Evolutionary conservation across 768 basidiomycete genomes (phyloP), one percentile per base, ranked within the genome.

Genomic region (Boletus rubescentipes): DNA sequence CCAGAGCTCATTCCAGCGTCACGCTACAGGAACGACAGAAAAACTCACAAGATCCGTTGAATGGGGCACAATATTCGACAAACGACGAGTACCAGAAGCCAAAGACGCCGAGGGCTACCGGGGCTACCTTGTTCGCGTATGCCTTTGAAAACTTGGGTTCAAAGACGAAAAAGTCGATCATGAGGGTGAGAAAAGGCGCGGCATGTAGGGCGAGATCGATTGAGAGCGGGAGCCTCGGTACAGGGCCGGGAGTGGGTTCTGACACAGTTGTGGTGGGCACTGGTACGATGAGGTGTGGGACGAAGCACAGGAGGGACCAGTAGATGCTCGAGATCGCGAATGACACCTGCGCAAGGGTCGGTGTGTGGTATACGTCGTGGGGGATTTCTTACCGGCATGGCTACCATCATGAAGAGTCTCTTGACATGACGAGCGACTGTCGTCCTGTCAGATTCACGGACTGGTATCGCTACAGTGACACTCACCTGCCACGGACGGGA

Each of bases 201-300:
- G 81, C 82, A 62, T 93, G 91, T 53, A 93, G 66, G 5, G 80
- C 77, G 3, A 91, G 66, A 61, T 91, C 89, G 48, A 81, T 67
- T 38, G 71, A 67, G 2, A 90, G 67, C 9, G 84, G 82, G 9
- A 26, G 26, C 26, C 26, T 26, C 3, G 63, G 62, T 12, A n/a
- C 9, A n/a, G 26, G 9, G 18, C 43, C 41, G 4, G 41, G 26
- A 4, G 26, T 11, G 34, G 26, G 26, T 26, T 26, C 32, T 20
- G 26, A 2, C 14, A 20, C 26, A 6, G 26, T 6, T 26, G 26
- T 8, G 4, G 31, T n/a, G 14, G 11, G 43, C 10, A 26, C 26
- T 26, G 26, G 26, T 6, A 40, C 4, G 30, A 93, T 88, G 20
- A 89, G 73, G 14, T 73, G 51, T 0, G 91, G 90, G 41, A 76